Evolutionary conservation across 164 flowering plant species (phyloP).

Genomic region (Umbellularia californica): DNA sequence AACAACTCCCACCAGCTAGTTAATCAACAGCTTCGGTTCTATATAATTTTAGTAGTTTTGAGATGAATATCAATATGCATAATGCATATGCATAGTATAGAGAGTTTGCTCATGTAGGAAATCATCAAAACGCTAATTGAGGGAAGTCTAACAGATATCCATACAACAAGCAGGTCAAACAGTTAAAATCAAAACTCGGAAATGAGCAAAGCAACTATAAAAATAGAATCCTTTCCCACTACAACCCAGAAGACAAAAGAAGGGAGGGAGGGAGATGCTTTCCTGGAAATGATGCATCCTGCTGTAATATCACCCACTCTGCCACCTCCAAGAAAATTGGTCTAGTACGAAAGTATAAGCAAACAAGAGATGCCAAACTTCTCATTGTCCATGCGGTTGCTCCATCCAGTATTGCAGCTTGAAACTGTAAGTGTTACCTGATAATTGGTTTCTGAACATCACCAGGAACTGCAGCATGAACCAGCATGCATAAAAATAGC

Average conservation of each 20-base stretch:
- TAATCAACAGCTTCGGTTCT: too few relatives aligned
- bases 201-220: slow-evolving; percentile 4
- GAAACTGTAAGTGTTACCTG: slow-evolving; percentile 20
- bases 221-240: slow-evolving; percentile 9
- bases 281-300: slow-evolving; percentile 23
- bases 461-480: slow-evolving; percentile 14
- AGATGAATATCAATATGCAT: too few relatives aligned
- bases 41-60: background rate
- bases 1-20: too few relatives aligned
- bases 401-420: slow-evolving; percentile 19
- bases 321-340: slow-evolving; percentile 17
- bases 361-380: slow-evolving; percentile 15
- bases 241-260: slow-evolving; percentile 4
- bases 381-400: slow-evolving; percentile 23
- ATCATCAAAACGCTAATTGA: background rate
- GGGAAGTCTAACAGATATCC: background rate
- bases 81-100: background rate
- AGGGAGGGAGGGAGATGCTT: background rate
- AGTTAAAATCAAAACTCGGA: slow-evolving; percentile 1
- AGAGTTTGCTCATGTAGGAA: background rate
- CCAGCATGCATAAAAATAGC: slow-evolving; percentile 25
- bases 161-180: slow-evolving; percentile 6
- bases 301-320: slow-evolving; percentile 6
- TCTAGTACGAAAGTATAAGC: slow-evolving; percentile 15
- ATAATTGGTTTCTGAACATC: slow-evolving; percentile 13